These are phyloP conservation scores for Zasmidium citrigriseum DNA, from an alignment of 2,329 filamentous ascomycete genomes.

Conservation along the genomic window DNA sequence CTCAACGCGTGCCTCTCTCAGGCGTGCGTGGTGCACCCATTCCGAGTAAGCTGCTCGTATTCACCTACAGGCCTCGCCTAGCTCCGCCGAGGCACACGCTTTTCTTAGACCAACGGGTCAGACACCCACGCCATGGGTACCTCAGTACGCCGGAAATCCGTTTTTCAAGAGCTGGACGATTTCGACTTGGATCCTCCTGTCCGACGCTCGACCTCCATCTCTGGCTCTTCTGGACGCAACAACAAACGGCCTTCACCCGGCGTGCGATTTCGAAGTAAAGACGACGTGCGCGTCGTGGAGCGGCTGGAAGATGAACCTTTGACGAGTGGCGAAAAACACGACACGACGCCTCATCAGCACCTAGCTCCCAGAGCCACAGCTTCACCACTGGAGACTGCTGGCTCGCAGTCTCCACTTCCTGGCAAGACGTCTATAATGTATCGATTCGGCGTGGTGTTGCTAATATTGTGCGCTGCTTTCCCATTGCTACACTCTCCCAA, in stretches of 20 bases:
- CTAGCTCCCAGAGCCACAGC: not conserved
- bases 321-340: constrained; percentile 10
- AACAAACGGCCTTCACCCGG: constrained; percentile 12
- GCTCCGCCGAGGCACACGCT: not conserved
- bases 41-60: not conserved
- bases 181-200: not conserved
- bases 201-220: constrained; percentile 2
- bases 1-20: too few species aligned
- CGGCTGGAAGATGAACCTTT: constrained; percentile 24
- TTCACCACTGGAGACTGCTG: constrained; percentile 6
- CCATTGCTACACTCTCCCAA: constrained; percentile 30
- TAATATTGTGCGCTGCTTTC: constrained; percentile 29
- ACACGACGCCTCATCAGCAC: constrained; percentile 5
- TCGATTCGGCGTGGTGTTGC: constrained; percentile 26
- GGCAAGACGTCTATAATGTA: constrained; percentile 27
- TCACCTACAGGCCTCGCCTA: not conserved
- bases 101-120: not conserved
- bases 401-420: constrained; percentile 21
- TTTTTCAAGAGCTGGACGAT: constrained; percentile 13
- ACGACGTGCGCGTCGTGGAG: constrained; percentile 30
- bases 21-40: not conserved
- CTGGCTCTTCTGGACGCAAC: constrained; percentile 4
- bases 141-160: constrained; percentile 4
- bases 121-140: constrained; percentile 4
- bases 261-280: constrained; percentile 31